Evolutionary conservation across 768 basidiomycete genomes (phyloP).

Genomic region (Boletus patriciae): DNA sequence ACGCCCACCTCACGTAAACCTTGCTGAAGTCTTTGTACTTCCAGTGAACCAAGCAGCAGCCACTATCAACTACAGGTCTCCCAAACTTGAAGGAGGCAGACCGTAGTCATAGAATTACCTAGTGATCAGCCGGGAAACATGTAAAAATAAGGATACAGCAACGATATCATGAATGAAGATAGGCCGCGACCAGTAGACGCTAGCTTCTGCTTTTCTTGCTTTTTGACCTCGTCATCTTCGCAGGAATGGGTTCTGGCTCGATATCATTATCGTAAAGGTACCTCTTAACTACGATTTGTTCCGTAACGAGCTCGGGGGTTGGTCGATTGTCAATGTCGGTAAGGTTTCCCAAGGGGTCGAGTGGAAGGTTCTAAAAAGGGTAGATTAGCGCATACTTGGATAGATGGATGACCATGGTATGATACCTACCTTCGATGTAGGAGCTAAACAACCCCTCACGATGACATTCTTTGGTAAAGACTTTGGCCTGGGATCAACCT

Average conservation of each 20-base stretch:
- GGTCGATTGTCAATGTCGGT: constrained; percentile 53
- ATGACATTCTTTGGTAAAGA: constrained; percentile 42
- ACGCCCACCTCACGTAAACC: constrained; percentile 88
- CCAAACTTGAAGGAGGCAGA: constrained; percentile 4
- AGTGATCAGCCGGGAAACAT: constrained; percentile 1
- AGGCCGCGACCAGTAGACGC: neutral
- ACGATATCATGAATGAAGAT: constrained; percentile 23
- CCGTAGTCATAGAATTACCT: neutral
- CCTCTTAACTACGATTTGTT: constrained; percentile 72
- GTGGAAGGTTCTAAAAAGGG: constrained; percentile 48
- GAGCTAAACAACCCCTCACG: constrained; percentile 66
- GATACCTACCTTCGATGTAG: constrained; percentile 61
- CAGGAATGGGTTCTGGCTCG: constrained; percentile 32
- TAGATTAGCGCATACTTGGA: constrained; percentile 4
- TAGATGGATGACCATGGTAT: neutral
- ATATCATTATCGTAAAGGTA: constrained; percentile 78
- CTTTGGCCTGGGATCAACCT: constrained; percentile 54
- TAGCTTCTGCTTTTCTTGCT: constrained; percentile 49
- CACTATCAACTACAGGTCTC: constrained; percentile 57
- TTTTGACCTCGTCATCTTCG: constrained; percentile 58
- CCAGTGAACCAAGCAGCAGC: constrained; percentile 80
- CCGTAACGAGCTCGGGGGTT: constrained; percentile 54
- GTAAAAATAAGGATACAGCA: constrained; percentile 37
- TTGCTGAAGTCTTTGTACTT: constrained; percentile 77
- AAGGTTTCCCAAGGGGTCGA: constrained; percentile 76